Evolutionary conservation across 164 flowering plant genomes (phyloP), one percentile per base, ranked within the genome.

Genomic region (Magnolia changhungtana): DNA sequence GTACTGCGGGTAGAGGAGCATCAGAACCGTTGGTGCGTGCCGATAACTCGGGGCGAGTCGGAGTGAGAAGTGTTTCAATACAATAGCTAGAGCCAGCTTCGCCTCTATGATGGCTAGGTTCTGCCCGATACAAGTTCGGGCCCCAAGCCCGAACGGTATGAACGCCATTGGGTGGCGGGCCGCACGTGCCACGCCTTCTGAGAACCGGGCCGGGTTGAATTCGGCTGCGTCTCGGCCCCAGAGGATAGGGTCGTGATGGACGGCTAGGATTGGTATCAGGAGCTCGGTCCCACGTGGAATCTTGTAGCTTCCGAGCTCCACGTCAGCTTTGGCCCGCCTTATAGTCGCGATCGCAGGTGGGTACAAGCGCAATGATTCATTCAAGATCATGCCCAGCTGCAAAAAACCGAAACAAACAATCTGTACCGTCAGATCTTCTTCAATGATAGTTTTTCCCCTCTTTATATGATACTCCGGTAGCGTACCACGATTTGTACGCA

Each of bases 121-220:
- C 75, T 92, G 98, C 0, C 99, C 99, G 18, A 96, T 87, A 80
- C 99, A 96, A 0, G 86, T 90, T 1, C 99, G 91, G 13, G 87
- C 89, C 10, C 99, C 99, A 1, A 90, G 85, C 1, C 98, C 98
- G 72, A 96, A 96, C 0, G 99, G 99, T 21, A 96, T 88, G 83
- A 90, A 94, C 2, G 93, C 91, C 87, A 89, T 79, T 1, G 94
- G 96, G 78, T 92, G 95, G 66, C 86, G 88, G 4, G 95, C 91
- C 0, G 97, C 96, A 0, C 88, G 91, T 72, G 93, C 91, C 70
- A 88, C 93, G 0, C 98, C 99, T 0, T 89, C 88, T 0, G 88
- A 50, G 75, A 96, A 96, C 45, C 99, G 86, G 0, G 74, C 86
- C 16, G 99, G 99, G 75, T 96, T 94, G 85, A 96, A 96, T 20